Conservation (phyloP, 1,284 basidiomycete species). For the Trametes polyzona region DNA sequence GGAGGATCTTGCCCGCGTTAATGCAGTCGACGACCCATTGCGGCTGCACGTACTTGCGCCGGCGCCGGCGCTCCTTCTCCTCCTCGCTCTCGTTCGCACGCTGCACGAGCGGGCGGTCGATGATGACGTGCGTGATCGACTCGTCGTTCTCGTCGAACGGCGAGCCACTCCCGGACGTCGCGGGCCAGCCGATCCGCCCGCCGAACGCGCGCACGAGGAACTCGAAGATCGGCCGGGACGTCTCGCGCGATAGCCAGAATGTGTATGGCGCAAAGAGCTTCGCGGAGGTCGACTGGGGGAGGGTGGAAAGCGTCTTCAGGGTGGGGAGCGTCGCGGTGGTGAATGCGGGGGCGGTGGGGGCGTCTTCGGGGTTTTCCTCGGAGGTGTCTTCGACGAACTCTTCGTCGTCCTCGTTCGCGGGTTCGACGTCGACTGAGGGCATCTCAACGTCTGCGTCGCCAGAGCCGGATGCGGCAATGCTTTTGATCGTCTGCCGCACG, state of each 20-base stretch:
- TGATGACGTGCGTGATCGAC: conserved; percentile 94
- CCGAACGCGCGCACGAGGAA: conserved; percentile 94
- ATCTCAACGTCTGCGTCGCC: conserved; percentile 46
- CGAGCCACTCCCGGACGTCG: conserved; percentile 84
- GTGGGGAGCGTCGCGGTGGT: conserved; percentile 78
- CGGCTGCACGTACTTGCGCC: conserved; percentile 92
- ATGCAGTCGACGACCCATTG: conserved; percentile 99
- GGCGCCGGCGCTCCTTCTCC: conserved; percentile 64
- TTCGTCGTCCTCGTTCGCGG: conserved; percentile 59
- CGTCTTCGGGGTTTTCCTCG: conserved; percentile 55
- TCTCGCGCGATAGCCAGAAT: conserved; percentile 96
- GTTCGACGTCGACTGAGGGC: conserved; percentile 37
- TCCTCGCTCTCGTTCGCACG: conserved; percentile 55
- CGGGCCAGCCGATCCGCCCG: conserved; percentile 88
- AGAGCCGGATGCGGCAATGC: conserved; percentile 43
- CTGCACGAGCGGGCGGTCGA: conserved; percentile 81
- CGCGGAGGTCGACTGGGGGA: conserved; percentile 55
- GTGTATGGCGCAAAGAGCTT: conserved; percentile 86
- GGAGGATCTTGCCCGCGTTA: conserved; percentile 84
- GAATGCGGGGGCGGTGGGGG: conserved; percentile 75
- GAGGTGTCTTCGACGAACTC: conserved; percentile 74
- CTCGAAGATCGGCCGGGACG: conserved; percentile 91
- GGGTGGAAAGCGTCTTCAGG: conserved; percentile 70
- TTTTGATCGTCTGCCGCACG: conserved; percentile 77
- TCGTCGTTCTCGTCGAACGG: conserved; percentile 75